Evolutionary conservation across 768 basidiomycete genomes (phyloP).

Genomic region (Pisolithus orientalis): DNA sequence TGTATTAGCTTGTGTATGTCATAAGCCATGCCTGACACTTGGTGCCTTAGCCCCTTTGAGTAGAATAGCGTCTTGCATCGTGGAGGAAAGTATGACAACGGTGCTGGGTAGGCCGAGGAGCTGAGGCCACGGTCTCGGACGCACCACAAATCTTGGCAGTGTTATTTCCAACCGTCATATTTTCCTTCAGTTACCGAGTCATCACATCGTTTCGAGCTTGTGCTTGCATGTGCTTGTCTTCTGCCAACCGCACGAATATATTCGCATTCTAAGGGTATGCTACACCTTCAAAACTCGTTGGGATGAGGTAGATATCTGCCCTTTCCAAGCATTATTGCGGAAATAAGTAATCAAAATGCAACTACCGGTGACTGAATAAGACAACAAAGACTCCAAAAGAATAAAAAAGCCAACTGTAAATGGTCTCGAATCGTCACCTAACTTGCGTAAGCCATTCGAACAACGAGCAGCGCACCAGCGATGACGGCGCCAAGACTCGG

Average conservation of each 20-base stretch:
- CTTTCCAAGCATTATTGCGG: neutral
- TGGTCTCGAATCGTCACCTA: neutral
- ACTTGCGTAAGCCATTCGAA: conserved; percentile 1
- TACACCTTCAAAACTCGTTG: neutral
- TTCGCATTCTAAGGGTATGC: too few relatives aligned
- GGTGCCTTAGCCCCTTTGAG: neutral
- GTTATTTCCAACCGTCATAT: too few relatives aligned
- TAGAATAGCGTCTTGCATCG: neutral
- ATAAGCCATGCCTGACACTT: neutral
- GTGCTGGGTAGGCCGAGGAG: too few relatives aligned
- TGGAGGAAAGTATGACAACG: neutral
- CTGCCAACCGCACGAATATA: too few relatives aligned
- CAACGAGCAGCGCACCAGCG: conserved; percentile 11
- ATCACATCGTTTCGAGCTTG: too few relatives aligned
- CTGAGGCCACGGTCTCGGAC: neutral
- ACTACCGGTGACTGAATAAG: conserved; percentile 7
- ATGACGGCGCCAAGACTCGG: conserved; percentile 8
- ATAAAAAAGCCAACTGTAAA: conserved; percentile 6
- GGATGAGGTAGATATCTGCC: neutral
- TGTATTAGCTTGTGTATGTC: neutral
- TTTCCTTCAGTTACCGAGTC: too few relatives aligned
- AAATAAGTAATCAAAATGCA: neutral
- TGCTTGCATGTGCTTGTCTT: too few relatives aligned
- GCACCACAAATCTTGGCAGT: neutral
- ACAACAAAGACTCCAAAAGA: conserved; percentile 7